Conservation (phyloP, 805 yeast species). For the Schwanniomyces sp. region DNA sequence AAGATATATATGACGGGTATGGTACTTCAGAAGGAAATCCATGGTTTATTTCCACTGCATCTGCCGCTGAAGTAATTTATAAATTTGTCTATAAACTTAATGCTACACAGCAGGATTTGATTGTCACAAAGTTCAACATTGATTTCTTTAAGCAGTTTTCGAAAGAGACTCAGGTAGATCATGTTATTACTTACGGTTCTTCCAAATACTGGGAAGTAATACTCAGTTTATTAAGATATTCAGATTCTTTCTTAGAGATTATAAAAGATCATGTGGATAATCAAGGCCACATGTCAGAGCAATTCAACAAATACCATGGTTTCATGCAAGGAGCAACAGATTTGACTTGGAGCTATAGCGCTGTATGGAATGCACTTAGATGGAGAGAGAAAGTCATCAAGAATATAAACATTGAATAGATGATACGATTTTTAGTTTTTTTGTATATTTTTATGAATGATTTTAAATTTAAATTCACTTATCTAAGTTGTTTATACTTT, state of each 20-base stretch:
- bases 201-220: slow-evolving; percentile 48
- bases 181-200: slow-evolving; percentile 36
- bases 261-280: slow-evolving; percentile 59
- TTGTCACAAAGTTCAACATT: slow-evolving; percentile 29
- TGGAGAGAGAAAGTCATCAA: slow-evolving; percentile 52
- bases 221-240: slow-evolving; percentile 48
- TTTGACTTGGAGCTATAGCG: slow-evolving; percentile 88
- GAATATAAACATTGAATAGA: background rate
- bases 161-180: slow-evolving; percentile 22
- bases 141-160: slow-evolving; percentile 34
- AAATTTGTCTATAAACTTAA: slow-evolving; percentile 50
- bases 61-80: slow-evolving; percentile 65
- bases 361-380: slow-evolving; percentile 68
- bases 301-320: slow-evolving; percentile 78
- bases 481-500: slow-evolving; percentile 37
- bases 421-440: background rate
- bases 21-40: slow-evolving; percentile 82
- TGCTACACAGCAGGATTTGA: slow-evolving; percentile 40
- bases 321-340: slow-evolving; percentile 84
- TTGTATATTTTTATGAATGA: background rate
- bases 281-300: slow-evolving; percentile 83
- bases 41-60: slow-evolving; percentile 81
- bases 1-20: slow-evolving; percentile 81
- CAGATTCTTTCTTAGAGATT: slow-evolving; percentile 66
- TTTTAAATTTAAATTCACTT: slow-evolving; percentile 7